These are phyloP conservation scores for Fragilariopsis cylindrus DNA, from an alignment of 108 stramenopile genomes.

Conservation along the genomic window DNA sequence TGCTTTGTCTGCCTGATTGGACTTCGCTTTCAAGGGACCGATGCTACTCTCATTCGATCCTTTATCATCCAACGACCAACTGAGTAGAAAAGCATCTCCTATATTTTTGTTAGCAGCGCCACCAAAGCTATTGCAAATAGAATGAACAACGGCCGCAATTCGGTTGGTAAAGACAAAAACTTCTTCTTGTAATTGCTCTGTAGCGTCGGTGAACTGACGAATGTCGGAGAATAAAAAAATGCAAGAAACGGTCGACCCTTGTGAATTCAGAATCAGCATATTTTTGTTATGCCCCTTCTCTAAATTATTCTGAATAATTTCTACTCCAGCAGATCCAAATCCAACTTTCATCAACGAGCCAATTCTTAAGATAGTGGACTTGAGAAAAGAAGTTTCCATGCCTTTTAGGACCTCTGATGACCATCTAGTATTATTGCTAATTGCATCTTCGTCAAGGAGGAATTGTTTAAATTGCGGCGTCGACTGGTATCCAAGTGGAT, in stretches of 20 bases:
- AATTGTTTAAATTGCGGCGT: slow-evolving; percentile 52
- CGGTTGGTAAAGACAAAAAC: slow-evolving; percentile 93
- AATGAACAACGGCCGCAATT: slow-evolving; percentile 87
- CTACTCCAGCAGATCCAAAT: slow-evolving; percentile 90
- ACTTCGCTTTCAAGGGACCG: slow-evolving; percentile 35
- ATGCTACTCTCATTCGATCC: not conserved
- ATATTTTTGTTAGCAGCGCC: slow-evolving; percentile 94
- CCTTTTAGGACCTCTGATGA: slow-evolving; percentile 65
- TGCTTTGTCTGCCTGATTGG: slow-evolving; percentile 74
- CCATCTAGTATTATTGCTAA: slow-evolving; percentile 51
- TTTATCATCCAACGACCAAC: slow-evolving; percentile 74
- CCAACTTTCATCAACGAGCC: slow-evolving; percentile 91
- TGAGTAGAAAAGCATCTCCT: slow-evolving; percentile 91
- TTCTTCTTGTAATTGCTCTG: slow-evolving; percentile 89
- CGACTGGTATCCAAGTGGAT: slow-evolving; percentile 72
- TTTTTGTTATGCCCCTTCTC: slow-evolving; percentile 62
- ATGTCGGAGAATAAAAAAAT: slow-evolving; percentile 94
- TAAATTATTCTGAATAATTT: slow-evolving; percentile 88
- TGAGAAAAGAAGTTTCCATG: slow-evolving; percentile 70
- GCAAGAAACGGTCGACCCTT: slow-evolving; percentile 78
- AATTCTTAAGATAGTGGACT: slow-evolving; percentile 86
- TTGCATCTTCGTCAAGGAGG: slow-evolving; percentile 49
- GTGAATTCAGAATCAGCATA: slow-evolving; percentile 57
- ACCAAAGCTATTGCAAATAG: slow-evolving; percentile 59
- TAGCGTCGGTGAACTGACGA: slow-evolving; percentile 91